These are phyloP conservation scores for Nothophoma quercina DNA, from an alignment of 2,329 filamentous ascomycete species.

Conservation along the genomic window DNA sequence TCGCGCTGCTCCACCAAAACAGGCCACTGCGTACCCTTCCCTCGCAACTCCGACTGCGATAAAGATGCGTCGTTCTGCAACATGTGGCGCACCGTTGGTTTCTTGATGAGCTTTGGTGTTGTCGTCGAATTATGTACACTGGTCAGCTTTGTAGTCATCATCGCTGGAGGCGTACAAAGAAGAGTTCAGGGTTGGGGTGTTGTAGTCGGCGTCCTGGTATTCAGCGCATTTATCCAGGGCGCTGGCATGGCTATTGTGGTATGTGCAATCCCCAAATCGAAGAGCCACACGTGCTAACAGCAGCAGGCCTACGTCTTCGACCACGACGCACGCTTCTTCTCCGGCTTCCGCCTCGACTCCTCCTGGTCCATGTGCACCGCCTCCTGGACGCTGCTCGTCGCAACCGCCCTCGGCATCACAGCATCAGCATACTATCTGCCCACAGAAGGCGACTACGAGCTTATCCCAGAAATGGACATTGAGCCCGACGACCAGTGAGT, in stretches of 20 bases:
- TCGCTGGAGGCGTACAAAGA: constrained; percentile 80
- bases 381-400: constrained; percentile 63
- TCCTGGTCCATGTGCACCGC: constrained; percentile 76
- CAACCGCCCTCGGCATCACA: constrained; percentile 66
- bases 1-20: constrained; percentile 77
- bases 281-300: too few relatives aligned
- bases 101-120: constrained; percentile 83
- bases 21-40: constrained; percentile 71
- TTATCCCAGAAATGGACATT: constrained; percentile 60
- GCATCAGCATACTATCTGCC: constrained; percentile 75
- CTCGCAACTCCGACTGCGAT: constrained; percentile 71
- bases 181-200: constrained; percentile 85
- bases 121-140: constrained; percentile 82
- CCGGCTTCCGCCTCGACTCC: constrained; percentile 81
- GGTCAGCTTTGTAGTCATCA: constrained; percentile 79
- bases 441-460: constrained; percentile 85
- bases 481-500: constrained; percentile 48
- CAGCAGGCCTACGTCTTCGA: constrained; percentile 81
- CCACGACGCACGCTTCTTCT: constrained; percentile 81
- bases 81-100: constrained; percentile 89
- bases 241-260: constrained; percentile 85
- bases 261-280: too few relatives aligned
- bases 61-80: constrained; percentile 80
- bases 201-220: constrained; percentile 68
- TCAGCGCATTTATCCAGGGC: constrained; percentile 74